Conservation (phyloP, 257 asterid species). For the Capsicum baccatum region DNA sequence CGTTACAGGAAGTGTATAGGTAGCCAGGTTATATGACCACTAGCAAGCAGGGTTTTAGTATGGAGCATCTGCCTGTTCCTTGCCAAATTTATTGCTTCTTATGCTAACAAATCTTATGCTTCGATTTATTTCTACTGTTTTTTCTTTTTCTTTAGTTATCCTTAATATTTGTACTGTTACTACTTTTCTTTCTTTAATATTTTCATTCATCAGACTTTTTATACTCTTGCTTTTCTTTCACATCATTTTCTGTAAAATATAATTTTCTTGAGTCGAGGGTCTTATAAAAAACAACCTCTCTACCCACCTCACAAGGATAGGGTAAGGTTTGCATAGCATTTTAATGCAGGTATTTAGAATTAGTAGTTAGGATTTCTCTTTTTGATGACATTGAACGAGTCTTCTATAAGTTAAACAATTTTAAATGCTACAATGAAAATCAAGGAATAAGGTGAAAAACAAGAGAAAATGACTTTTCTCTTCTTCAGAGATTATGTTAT, state of each 20-base stretch:
- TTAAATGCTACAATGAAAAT: background rate
- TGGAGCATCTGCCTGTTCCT: background rate
- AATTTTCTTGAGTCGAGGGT: background rate
- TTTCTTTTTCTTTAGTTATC: too few species aligned
- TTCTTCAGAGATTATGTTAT: background rate
- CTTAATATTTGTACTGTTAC: too few species aligned
- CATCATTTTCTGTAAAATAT: background rate
- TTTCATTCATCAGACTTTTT: background rate
- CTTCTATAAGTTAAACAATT: background rate
- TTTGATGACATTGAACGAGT: background rate
- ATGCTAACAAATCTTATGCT: too few species aligned
- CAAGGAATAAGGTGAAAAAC: background rate
- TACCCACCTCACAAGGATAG: too few species aligned
- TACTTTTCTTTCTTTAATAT: background rate
- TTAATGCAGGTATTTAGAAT: background rate
- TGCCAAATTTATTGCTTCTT: too few species aligned
- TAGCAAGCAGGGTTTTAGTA: background rate
- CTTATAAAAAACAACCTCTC: background rate
- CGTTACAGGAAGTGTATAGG: background rate
- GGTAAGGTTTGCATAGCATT: too few species aligned
- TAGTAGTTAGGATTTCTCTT: background rate
- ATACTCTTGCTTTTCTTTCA: background rate
- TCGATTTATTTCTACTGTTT: too few species aligned
- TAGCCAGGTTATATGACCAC: background rate
- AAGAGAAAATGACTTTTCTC: background rate